These are phyloP conservation scores for Russula emetica DNA, from an alignment of 768 basidiomycete genomes.

Conservation along the genomic window DNA sequence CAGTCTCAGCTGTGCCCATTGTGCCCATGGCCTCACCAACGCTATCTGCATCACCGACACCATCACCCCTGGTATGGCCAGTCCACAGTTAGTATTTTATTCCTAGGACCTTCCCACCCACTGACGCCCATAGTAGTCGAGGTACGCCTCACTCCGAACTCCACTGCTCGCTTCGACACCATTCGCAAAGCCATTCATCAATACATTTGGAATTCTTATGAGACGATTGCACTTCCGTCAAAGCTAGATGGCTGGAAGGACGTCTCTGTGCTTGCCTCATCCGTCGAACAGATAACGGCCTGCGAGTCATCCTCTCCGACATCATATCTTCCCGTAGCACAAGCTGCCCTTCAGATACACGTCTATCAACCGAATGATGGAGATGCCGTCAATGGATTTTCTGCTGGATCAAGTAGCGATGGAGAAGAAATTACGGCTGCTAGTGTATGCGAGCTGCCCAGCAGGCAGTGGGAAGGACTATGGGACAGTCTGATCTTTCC, in stretches of 20 bases:
- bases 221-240: slow-evolving; percentile 66
- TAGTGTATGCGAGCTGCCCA: slow-evolving; percentile 84
- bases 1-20: no score
- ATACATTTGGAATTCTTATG: slow-evolving; percentile 53
- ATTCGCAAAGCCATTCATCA: slow-evolving; percentile 60
- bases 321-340: slow-evolving; percentile 48
- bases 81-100: slow-evolving; percentile 51
- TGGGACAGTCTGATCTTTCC: slow-evolving; percentile 91
- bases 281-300: slow-evolving; percentile 72
- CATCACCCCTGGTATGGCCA: slow-evolving; percentile 45
- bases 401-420: slow-evolving; percentile 49
- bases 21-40: slow-evolving; percentile 16
- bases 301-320: slow-evolving; percentile 62
- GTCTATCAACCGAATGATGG: slow-evolving; percentile 77
- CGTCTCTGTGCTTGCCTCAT: slow-evolving; percentile 60
- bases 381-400: slow-evolving; percentile 70
- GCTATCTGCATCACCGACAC: slow-evolving; percentile 19
- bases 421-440: slow-evolving; percentile 82
- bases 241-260: slow-evolving; percentile 76
- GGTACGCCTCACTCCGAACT: slow-evolving; percentile 64
- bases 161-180: slow-evolving; percentile 71
- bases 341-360: slow-evolving; percentile 71
- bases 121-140: slow-evolving; percentile 53
- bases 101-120: background rate
- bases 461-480: slow-evolving; percentile 77